Evolutionary conservation across 352 stramenopile species (phyloP).

Genomic region (Pythium brachiatum): DNA sequence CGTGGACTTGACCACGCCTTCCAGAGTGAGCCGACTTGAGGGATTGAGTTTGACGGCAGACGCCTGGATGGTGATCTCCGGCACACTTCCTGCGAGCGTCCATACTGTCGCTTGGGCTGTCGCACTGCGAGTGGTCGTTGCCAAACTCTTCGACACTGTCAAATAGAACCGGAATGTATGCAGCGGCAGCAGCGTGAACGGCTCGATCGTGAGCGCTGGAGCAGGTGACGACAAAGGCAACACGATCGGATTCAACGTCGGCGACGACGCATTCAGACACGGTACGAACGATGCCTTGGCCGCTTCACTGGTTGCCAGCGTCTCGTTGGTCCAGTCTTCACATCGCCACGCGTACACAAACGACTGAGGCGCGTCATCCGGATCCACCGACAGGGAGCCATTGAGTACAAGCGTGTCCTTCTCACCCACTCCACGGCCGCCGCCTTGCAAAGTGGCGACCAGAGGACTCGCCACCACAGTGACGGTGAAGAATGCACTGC

Average conservation of each 20-base stretch:
- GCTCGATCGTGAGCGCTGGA: conserved; percentile 33
- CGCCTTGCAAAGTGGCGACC: conserved; percentile 35
- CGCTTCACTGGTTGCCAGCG: background rate
- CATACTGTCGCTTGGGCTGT: conserved; percentile 39
- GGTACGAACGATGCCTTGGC: background rate
- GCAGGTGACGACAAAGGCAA: conserved; percentile 6
- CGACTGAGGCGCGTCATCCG: conserved; percentile 33
- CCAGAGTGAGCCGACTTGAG: conserved; percentile 37
- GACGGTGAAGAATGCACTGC: conserved; percentile 41
- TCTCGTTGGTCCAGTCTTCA: conserved; percentile 47
- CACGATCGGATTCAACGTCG: background rate
- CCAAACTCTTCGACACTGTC: conserved; percentile 29
- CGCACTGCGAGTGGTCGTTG: conserved; percentile 2
- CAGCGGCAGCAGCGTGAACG: conserved; percentile 41
- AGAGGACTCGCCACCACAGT: conserved; percentile 41
- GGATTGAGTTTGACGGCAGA: conserved; percentile 48
- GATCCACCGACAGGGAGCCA: conserved; percentile 44
- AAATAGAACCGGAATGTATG: conserved; percentile 51
- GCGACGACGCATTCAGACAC: conserved; percentile 18
- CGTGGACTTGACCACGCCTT: conserved; percentile 39
- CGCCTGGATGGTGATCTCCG: conserved; percentile 32
- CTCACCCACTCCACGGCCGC: conserved; percentile 45
- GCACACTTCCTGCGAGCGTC: conserved; percentile 45
- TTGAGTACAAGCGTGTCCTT: conserved; percentile 53
- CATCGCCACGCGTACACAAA: conserved; percentile 57